phyloP scores from a whole-genome alignment of 495 filamentous ascomycete species.

The Diplogelasinospora grovesii region DNA sequence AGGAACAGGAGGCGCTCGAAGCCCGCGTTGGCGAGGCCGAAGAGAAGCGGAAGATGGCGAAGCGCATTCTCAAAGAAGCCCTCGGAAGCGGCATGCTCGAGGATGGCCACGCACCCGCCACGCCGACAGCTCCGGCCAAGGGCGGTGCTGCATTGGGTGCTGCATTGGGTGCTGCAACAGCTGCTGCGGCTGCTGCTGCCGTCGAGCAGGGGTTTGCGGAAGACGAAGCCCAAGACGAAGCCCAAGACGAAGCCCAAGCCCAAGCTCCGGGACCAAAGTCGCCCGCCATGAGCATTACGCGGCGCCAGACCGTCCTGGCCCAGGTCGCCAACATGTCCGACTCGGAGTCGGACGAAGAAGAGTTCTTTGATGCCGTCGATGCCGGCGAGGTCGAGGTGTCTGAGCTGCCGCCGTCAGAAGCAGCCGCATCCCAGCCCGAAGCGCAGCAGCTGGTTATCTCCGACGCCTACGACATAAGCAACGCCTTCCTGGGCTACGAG shows the following conservation, averaged over 20 bases:
- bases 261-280: constrained; percentile 36
- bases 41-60: constrained; percentile 80
- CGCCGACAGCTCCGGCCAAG: constrained; percentile 16
- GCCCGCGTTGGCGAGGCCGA: constrained; percentile 83
- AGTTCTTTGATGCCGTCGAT: constrained; percentile 97
- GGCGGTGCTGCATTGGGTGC: too few relatives aligned
- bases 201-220: constrained; percentile 16
- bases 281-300: constrained; percentile 34
- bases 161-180: constrained; percentile 28
- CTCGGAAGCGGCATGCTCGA: constrained; percentile 54
- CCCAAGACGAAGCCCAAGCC: too few relatives aligned
- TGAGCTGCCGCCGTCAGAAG: constrained; percentile 41
- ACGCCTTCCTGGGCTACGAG: constrained; percentile 86
- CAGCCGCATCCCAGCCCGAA: constrained; percentile 33
- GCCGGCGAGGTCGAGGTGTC: constrained; percentile 81
- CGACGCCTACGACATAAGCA: constrained; percentile 54
- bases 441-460: constrained; percentile 35
- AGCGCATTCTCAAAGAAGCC: constrained; percentile 81
- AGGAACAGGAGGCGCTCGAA: constrained; percentile 88
- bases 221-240: too few relatives aligned
- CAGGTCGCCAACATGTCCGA: constrained; percentile 63
- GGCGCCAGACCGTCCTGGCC: constrained; percentile 52
- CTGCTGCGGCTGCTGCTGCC: constrained; percentile 27
- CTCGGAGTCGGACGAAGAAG: constrained; percentile 77
- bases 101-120: constrained; percentile 33